Percentiles rank a stretch among this genome's conserved stretches.
phyloP scores from a whole-genome alignment of 371 early-diverging fungal species.

The Chytridiales sp. region DNA sequence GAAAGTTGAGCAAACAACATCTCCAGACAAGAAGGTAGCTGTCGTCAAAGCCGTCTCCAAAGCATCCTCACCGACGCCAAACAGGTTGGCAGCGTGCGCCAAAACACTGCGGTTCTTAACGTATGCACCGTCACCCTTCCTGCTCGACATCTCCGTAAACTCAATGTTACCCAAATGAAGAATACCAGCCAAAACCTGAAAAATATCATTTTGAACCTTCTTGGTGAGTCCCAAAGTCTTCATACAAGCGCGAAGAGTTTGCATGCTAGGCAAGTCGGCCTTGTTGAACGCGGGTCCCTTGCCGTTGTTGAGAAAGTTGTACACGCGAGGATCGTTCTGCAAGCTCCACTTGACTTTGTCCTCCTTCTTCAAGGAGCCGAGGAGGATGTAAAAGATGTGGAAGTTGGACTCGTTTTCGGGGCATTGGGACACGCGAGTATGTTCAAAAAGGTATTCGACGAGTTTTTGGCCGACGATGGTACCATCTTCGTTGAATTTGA shows the following conservation, averaged over 20 bases:
- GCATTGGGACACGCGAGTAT: slow-evolving; percentile 42
- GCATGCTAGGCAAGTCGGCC: slow-evolving; percentile 14
- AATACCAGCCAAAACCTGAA: slow-evolving; percentile 35
- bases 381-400: slow-evolving; percentile 56
- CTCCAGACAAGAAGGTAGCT: slow-evolving; percentile 41
- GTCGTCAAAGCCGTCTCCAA: slow-evolving; percentile 47
- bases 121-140: slow-evolving; percentile 30
- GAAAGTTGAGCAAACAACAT: slow-evolving; percentile 29
- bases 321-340: slow-evolving; percentile 22
- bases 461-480: slow-evolving; percentile 43
- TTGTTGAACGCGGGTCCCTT: slow-evolving; percentile 6
- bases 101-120: slow-evolving; percentile 62
- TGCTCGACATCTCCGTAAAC: slow-evolving; percentile 28
- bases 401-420: slow-evolving; percentile 49
- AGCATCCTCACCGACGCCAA: slow-evolving; percentile 39
- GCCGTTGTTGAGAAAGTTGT: slow-evolving; percentile 24
- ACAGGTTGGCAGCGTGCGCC: slow-evolving; percentile 51
- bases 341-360: slow-evolving; percentile 27
- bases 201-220: slow-evolving; percentile 33
- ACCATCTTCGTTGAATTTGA: slow-evolving; percentile 47
- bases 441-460: slow-evolving; percentile 52
- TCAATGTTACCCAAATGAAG: slow-evolving; percentile 42
- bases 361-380: slow-evolving; percentile 32
- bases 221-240: slow-evolving; percentile 38
- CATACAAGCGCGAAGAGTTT: slow-evolving; percentile 20